Evolutionary conservation across 1,284 basidiomycete species (phyloP), one percentile per base, ranked within the genome.

Genomic region (Apiotrichum gamsii): DNA sequence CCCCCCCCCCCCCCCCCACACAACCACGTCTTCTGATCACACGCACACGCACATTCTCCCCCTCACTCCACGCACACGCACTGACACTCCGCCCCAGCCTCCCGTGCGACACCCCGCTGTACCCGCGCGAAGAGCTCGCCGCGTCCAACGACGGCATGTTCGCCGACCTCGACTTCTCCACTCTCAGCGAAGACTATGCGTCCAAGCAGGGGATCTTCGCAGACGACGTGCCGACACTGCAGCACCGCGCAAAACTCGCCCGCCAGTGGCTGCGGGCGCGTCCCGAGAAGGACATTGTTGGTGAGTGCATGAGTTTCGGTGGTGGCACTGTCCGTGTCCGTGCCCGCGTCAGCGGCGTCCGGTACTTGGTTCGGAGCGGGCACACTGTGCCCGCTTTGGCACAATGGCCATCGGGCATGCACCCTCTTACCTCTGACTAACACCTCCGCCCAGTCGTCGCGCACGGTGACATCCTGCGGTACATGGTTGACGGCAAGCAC

Each of bases 391-490:
- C n/a, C n/a, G n/a, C n/a, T n/a, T n/a, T n/a, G n/a, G n/a, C n/a
- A n/a, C n/a, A n/a, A n/a, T n/a, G n/a, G n/a, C n/a, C n/a, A n/a
- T n/a, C n/a, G n/a, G n/a, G n/a, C n/a, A n/a, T n/a, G n/a, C n/a
- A n/a, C n/a, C n/a, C n/a, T n/a, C n/a, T n/a, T n/a, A n/a, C n/a
- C n/a, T n/a, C n/a, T n/a, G n/a, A n/a, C n/a, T n/a, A n/a, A n/a
- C n/a, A n/a, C n/a, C n/a, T 5, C n/a, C 16, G 15, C 8, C 15
- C 43, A 60, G 64, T 74, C 29, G 70, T 72, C 6, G 70, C 72
- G 6, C 72, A 74, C 50, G 71, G 72, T 1, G 72, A 73, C 44
- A 69, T 74, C 20, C 47, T 74, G 24, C 54, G 72, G 29, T 56
- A 59, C 49, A 54, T 74, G 25, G 65, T 60, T 2, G 64, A 71